Base-by-base conservation (phyloP, 306 rosid genomes). In the Trifolium dubium region DNA sequence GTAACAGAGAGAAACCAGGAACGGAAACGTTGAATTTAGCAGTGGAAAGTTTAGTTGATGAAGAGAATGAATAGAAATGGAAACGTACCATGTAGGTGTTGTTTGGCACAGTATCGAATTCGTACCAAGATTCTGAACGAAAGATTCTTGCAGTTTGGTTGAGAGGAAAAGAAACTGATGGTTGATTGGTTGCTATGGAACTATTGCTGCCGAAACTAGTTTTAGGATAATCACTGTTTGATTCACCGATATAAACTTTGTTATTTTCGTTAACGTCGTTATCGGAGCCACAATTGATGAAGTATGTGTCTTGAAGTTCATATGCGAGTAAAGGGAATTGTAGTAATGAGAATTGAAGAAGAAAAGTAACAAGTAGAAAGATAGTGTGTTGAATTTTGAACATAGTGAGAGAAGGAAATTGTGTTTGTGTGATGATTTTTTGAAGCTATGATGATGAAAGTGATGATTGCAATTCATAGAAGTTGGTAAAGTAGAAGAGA, bases 241-340 rank as follows among this genome's bases (percentile, higher is more conserved):
- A 14, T 30, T 86, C 86, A 0, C 77, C 81, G 1, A 10, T 19
- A 41, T 78, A 84, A 37, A 0, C 3, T 4, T 4, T 46, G 23
- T 0, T 2, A 2, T 0, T 32, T 40, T 15, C 67, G 0, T 0
- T 14, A 0, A 19, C 39, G 11, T 14, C 9, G 41, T 1, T 12
- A 3, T 39, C 15, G 0, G 89, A 83, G 0, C 89, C 93, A 31
- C 90, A 83, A 18, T 78, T 89, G 68, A 84, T 65, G 34, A 83
- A 84, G 69, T 84, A 83, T 67, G 71, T 69, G 0, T 15, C 30
- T 1, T 71, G 85, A 6, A 0, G 1, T 5, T 5, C n/a, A 41
- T 75, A 75, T 3, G 64, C 80, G 6, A 28, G 23, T 8, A 70
- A 78, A 41, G 15, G 12, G 30, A 62, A 53, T 4, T 8, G 46